phyloP scores from a whole-genome alignment of 352 stramenopile genomes.

The Phytophthora pistaciae region DNA sequence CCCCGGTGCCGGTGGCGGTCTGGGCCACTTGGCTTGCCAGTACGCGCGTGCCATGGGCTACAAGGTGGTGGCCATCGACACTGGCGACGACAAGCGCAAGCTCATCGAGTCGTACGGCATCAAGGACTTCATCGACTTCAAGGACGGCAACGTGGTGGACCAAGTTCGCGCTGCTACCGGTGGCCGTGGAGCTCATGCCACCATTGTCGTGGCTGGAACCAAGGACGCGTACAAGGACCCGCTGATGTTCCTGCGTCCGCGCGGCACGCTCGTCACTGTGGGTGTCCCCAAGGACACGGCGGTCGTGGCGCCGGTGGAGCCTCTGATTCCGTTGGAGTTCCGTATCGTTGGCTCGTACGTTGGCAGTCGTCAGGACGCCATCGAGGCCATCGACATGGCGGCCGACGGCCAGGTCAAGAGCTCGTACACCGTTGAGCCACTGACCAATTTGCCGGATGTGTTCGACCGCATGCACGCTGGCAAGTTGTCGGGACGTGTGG shows the following conservation, averaged over 20 bases:
- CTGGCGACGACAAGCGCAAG: constrained; percentile 67
- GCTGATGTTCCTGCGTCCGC: constrained; percentile 66
- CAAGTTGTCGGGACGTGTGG: constrained; percentile 48
- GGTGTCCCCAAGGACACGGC: constrained; percentile 68
- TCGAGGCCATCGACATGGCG: constrained; percentile 64
- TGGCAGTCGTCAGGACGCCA: constrained; percentile 60
- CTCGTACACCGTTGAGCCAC: constrained; percentile 46
- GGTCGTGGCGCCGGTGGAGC: constrained; percentile 48
- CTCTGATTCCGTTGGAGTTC: constrained; percentile 46
- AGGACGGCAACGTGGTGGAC: constrained; percentile 56
- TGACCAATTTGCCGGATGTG: constrained; percentile 51
- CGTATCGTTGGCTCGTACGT: constrained; percentile 68
- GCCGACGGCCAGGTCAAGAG: constrained; percentile 54
- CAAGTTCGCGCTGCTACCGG: constrained; percentile 52
- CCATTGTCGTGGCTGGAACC: constrained; percentile 78
- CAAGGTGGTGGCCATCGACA: constrained; percentile 79
- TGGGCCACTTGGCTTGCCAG: constrained; percentile 86
- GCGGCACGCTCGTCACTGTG: constrained; percentile 75
- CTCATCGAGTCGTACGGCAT: constrained; percentile 74
- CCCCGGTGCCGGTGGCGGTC: constrained; percentile 70
- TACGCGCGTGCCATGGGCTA: constrained; percentile 77
- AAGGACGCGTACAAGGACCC: constrained; percentile 64
- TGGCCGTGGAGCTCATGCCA: constrained; percentile 66
- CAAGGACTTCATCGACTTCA: constrained; percentile 78
- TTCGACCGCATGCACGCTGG: constrained; percentile 52